phyloP scores from a whole-genome alignment of 1,139 yeast genomes.

The Taiozyma sp. region DNA sequence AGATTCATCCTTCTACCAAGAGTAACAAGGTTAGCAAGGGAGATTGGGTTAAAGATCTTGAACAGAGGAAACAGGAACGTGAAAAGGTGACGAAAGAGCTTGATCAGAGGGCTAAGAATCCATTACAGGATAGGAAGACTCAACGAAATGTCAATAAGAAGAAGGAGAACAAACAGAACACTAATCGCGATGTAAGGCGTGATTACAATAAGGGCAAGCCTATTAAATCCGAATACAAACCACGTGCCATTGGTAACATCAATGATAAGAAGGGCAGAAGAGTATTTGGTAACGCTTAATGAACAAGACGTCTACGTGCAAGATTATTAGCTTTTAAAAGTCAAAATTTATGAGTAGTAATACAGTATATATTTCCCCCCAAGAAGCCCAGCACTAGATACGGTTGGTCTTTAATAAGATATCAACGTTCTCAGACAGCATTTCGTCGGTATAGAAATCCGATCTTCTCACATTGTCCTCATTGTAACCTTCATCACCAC shows the following conservation, averaged over 20 bases:
- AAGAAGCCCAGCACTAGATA: constrained; percentile 4
- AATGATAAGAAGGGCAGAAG: neutral
- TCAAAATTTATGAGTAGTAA: neutral
- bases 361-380: neutral
- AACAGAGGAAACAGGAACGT: neutral
- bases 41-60: constrained; percentile 11
- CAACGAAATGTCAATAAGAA: neutral
- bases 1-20: constrained; percentile 10
- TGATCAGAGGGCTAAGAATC: neutral
- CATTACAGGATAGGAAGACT: neutral
- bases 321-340: neutral
- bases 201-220: neutral
- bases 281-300: neutral
- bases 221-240: too few relatives aligned
- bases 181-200: neutral
- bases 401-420: constrained; percentile 48
- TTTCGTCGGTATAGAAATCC: constrained; percentile 62
- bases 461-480: constrained; percentile 87
- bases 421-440: constrained; percentile 71
- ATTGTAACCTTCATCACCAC: constrained; percentile 85
- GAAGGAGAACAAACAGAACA: neutral
- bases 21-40: constrained; percentile 6
- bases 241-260: neutral
- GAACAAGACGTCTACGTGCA: neutral
- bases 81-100: neutral